These are phyloP conservation scores for Durusdinium trenchii DNA, from an alignment of 73 alveolate species.

Conservation along the genomic window DNA sequence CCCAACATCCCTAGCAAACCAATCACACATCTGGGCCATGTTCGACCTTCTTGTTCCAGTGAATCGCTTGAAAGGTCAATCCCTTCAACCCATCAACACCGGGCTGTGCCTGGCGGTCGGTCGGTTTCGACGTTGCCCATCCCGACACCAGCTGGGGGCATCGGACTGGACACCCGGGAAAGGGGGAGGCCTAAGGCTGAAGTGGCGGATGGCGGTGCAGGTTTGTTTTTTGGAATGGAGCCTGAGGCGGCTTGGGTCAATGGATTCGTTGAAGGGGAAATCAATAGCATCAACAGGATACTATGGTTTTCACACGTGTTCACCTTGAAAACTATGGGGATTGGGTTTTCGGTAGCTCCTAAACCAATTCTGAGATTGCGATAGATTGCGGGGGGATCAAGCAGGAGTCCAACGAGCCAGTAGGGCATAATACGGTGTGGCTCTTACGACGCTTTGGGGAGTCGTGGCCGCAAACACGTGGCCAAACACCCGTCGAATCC, in stretches of 20 bases:
- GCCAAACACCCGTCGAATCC: no score
- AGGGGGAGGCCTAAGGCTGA: conserved; percentile 5
- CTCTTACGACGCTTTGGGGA: no score
- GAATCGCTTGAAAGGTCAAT: background rate
- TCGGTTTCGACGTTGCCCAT: background rate
- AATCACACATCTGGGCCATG: no score
- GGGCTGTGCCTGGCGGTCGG: background rate
- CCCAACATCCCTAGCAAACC: no score
- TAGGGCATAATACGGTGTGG: no score
- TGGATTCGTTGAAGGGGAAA: background rate
- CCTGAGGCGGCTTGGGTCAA: background rate
- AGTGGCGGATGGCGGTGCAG: background rate
- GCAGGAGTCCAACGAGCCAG: no score
- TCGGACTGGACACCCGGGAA: conserved; percentile 16
- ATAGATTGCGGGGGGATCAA: no score
- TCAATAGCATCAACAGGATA: background rate
- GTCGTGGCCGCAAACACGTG: no score
- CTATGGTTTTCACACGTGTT: background rate
- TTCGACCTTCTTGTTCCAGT: background rate
- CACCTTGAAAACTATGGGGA: background rate
- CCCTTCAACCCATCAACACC: background rate
- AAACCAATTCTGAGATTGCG: no score
- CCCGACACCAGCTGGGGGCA: background rate
- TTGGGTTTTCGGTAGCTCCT: no score
- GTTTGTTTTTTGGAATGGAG: background rate